Evolutionary conservation across 805 yeast species (phyloP), one percentile per base, ranked within the genome.

Genomic region (Teunomyces atbi): DNA sequence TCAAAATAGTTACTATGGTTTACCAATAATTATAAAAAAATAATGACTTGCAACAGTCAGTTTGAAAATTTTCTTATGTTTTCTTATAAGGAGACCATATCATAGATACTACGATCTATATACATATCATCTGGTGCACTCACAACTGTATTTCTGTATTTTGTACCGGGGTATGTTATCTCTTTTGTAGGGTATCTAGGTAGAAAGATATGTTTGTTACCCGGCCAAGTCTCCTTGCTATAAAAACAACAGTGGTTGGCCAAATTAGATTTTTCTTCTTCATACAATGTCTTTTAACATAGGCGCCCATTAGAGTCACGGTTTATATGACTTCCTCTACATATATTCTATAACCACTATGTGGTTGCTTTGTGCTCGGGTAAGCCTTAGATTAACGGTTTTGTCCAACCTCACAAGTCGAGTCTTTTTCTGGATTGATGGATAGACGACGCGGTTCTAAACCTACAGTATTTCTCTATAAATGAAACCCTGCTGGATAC

Each of bases 261-360:
- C 21, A 26, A 23, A 48, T n/a, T 20, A 4, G 39, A 27, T 44
- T 51, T 56, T 58, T 60, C 48, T 59, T 66, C 67, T 62, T 63
- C 48, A 62, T 62, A 65, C 71, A 70, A 69, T 70, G 76, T 68
- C 72, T 69, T 66, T 62, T 49, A 54, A 42, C 53, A 68, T 77
- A 84, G 94, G 86, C 91, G 84, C 92, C 94, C 92, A 79, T 79
- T 79, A 80, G 84, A 80, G 84, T 80, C 83, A 79, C 84, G 80
- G 81, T 61, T 65, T 73, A 69, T 71, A 67, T 75, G 76, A 62
- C 52, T 59, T 59, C 68, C 59, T 69, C 78, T 59, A 71, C 81
- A 70, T 72, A 68, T 70, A 71, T 60, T 66, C 80, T 66, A 58
- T 58, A 55, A 53, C 65, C 69, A 63, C 71, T 62, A 45, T 67